A percentile compares a stretch with the other conserved stretches of the same genome.
These are phyloP conservation scores for Trametes coccinea DNA, from an alignment of 768 basidiomycete species.

Conservation along the genomic window DNA sequence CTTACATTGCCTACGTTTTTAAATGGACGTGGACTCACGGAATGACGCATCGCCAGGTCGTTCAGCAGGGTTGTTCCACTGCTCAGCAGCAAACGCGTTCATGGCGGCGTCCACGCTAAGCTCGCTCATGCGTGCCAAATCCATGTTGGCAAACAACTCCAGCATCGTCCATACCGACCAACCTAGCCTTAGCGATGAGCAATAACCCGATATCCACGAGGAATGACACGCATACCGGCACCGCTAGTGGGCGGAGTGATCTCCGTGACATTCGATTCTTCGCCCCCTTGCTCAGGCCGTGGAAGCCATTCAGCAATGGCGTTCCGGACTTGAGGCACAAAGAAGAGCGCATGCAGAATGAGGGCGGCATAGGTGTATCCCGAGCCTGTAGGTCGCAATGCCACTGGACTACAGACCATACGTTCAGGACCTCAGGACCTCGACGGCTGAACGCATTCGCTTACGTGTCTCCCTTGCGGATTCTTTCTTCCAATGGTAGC, in stretches of 20 bases:
- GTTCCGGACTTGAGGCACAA: slow-evolving; percentile 68
- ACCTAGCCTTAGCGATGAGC: slow-evolving; percentile 37
- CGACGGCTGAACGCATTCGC: slow-evolving; percentile 20
- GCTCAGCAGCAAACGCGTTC: slow-evolving; percentile 44
- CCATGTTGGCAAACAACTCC: slow-evolving; percentile 71
- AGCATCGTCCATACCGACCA: slow-evolving; percentile 53
- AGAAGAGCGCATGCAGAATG: slow-evolving; percentile 64
- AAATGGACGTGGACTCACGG: slow-evolving; percentile 32
- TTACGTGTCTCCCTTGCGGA: slow-evolving; percentile 61
- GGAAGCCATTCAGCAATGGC: slow-evolving; percentile 42
- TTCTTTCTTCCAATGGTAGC: slow-evolving; percentile 50
- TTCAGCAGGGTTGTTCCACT: slow-evolving; percentile 38
- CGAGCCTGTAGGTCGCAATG: slow-evolving; percentile 57
- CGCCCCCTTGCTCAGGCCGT: slow-evolving; percentile 10
- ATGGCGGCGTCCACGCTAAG: slow-evolving; percentile 55
- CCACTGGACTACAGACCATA: slow-evolving; percentile 56
- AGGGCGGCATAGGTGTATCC: slow-evolving; percentile 60
- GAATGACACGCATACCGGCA: slow-evolving; percentile 36
- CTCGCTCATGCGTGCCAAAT: slow-evolving; percentile 58
- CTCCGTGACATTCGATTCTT: slow-evolving; percentile 23
- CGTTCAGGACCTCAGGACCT: no score
- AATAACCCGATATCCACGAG: not conserved
- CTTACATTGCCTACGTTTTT: not conserved
- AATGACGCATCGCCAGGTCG: slow-evolving; percentile 45
- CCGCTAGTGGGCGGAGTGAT: slow-evolving; percentile 33